Conservation (phyloP, 257 asterid species). For the Perilla frutescens region DNA sequence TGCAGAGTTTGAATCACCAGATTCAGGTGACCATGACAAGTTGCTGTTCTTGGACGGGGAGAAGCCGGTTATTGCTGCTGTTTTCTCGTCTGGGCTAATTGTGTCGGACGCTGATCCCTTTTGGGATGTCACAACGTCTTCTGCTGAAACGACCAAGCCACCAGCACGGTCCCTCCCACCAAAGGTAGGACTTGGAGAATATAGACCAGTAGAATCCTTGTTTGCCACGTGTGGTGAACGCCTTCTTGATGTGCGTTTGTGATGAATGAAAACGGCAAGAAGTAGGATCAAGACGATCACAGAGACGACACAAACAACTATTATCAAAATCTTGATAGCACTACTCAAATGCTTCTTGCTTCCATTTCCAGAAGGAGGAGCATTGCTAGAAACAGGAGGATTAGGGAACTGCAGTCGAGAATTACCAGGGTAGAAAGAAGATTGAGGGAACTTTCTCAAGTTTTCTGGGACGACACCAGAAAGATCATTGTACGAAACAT, state of each 20-base stretch:
- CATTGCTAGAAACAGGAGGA: conserved; percentile 61
- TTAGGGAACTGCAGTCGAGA: conserved; percentile 74
- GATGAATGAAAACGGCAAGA: conserved; percentile 52
- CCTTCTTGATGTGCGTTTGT: conserved; percentile 53
- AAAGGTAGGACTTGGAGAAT: conserved; percentile 41
- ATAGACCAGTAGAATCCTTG: conserved; percentile 45
- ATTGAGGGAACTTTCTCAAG: conserved; percentile 73
- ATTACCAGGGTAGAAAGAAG: conserved; percentile 95
- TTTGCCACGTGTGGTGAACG: conserved; percentile 49
- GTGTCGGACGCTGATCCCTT: conserved; percentile 65
- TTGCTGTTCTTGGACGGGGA: conserved; percentile 88
- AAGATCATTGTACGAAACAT: conserved; percentile 81
- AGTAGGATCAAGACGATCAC: conserved; percentile 49
- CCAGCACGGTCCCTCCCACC: conserved; percentile 53
- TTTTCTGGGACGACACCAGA: conserved; percentile 91
- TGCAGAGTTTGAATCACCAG: conserved; percentile 70
- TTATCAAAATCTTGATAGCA: conserved; percentile 54
- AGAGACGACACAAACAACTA: conserved; percentile 59
- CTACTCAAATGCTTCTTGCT: conserved; percentile 48
- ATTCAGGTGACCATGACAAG: conserved; percentile 89
- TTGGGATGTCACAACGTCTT: conserved; percentile 57
- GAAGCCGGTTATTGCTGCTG: conserved; percentile 64
- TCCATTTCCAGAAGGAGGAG: conserved; percentile 45
- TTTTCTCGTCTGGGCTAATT: conserved; percentile 71
- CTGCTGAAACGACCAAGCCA: conserved; percentile 64